Conservation (phyloP, 148 eudicot species). For the Vaccinium corymbosum region DNA sequence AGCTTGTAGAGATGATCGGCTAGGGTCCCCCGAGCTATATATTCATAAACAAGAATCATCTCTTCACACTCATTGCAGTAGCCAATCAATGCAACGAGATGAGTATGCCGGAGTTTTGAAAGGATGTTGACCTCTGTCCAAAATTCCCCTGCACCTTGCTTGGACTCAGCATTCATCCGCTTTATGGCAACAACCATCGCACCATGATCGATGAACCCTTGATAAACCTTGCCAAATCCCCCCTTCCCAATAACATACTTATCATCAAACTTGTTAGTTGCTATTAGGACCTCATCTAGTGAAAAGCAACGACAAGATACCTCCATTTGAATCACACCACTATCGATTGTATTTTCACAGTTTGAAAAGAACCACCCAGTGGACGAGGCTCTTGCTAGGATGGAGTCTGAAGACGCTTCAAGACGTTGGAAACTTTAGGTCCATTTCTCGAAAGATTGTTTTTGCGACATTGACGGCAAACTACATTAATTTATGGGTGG, state of each 20-base stretch:
- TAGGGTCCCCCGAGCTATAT: neutral
- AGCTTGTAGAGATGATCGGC: neutral
- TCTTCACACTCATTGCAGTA: neutral
- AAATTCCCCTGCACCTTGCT: neutral
- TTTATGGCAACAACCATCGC: neutral
- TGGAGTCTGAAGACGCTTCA: too few species aligned
- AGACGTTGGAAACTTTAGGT: too few species aligned
- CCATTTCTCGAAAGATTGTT: neutral
- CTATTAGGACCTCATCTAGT: neutral
- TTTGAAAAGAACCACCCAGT: too few species aligned
- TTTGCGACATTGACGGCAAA: neutral
- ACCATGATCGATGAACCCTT: neutral
- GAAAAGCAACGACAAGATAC: neutral
- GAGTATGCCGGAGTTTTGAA: neutral
- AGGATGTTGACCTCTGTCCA: neutral
- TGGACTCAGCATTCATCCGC: neutral
- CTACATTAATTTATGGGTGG: too few species aligned
- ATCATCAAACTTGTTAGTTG: neutral
- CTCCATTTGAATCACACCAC: neutral
- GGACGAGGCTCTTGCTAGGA: too few species aligned
- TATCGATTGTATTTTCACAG: neutral
- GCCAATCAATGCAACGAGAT: neutral
- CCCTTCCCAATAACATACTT: neutral
- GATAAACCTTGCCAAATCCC: neutral
- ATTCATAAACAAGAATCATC: constrained; percentile 2